These are phyloP conservation scores for Pleodorina starrii DNA, from an alignment of 139 green algal species.

Conservation along the genomic window DNA sequence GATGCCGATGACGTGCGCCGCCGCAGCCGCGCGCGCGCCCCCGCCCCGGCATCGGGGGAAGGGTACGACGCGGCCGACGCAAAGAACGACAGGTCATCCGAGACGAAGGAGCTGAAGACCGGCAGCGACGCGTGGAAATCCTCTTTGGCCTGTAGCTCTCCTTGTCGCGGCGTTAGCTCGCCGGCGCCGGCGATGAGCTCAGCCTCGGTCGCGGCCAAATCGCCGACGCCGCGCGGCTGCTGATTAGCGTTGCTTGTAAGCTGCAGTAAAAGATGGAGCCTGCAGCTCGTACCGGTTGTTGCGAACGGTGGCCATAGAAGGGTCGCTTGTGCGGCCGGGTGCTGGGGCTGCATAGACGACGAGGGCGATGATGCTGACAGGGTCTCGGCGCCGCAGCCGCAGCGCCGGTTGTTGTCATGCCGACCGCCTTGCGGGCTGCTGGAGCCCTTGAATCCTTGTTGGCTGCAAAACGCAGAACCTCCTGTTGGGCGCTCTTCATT, in stretches of 20 bases:
- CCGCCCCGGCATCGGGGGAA: background rate
- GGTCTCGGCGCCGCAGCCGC: too few species aligned
- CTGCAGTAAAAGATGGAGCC: background rate
- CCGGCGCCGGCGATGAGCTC: background rate
- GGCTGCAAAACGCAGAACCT: too few species aligned
- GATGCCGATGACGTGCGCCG: background rate
- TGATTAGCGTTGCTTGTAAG: background rate
- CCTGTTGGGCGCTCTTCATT: too few species aligned
- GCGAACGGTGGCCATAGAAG: slow-evolving; percentile 1
- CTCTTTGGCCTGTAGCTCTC: background rate
- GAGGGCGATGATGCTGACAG: too few species aligned
- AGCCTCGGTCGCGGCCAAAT: background rate
- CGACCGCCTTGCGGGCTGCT: too few species aligned
- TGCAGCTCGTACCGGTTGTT: background rate
- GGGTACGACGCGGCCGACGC: background rate
- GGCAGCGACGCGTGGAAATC: background rate
- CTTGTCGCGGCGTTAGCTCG: background rate
- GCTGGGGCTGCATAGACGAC: too few species aligned
- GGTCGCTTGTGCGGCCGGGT: background rate
- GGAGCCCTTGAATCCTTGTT: too few species aligned
- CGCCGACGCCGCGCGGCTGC: background rate
- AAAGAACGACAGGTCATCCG: background rate
- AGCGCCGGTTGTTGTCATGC: too few species aligned
- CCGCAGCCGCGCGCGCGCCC: background rate
- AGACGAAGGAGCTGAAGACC: background rate